Percentiles rank a stretch among this genome's conserved stretches.
Evolutionary conservation across 305 asterid genomes (phyloP).

Genomic region (Solanum hybrid): DNA sequence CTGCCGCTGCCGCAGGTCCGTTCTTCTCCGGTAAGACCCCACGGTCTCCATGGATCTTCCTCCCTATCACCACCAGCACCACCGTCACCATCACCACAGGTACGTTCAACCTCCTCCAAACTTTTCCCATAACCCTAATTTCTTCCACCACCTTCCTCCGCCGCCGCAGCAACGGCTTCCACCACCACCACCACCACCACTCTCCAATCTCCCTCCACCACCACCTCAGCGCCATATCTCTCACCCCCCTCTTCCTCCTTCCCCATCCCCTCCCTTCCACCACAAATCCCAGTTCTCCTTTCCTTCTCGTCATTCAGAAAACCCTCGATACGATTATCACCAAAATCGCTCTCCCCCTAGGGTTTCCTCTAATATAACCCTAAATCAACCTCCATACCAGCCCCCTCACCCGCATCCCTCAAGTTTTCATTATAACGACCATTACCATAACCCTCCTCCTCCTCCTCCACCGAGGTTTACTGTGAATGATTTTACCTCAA

Average conservation of each 20-base stretch:
- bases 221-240: constrained; percentile 6
- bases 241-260: constrained; percentile 10
- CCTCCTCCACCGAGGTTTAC: constrained; percentile 14
- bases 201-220: not conserved
- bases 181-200: constrained; percentile 7
- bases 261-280: not conserved
- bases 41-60: constrained; percentile 1
- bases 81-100: constrained; percentile 12
- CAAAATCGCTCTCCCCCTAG: not conserved
- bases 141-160: constrained; percentile 7
- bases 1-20: not conserved
- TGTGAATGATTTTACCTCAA: not conserved
- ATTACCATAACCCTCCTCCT: not conserved
- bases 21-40: not conserved
- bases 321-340: not conserved
- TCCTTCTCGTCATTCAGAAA: not conserved
- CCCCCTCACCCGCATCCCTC: not conserved
- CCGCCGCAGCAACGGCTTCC: not conserved
- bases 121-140: constrained; percentile 16
- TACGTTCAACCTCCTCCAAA: constrained; percentile 16
- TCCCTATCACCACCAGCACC: constrained; percentile 3
- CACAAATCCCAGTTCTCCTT: constrained; percentile 1
- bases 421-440: not conserved
- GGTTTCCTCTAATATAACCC: not conserved
- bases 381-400: not conserved